These are phyloP conservation scores for Microbotryum scabiosae DNA, from an alignment of 1,284 basidiomycete genomes.

Conservation along the genomic window DNA sequence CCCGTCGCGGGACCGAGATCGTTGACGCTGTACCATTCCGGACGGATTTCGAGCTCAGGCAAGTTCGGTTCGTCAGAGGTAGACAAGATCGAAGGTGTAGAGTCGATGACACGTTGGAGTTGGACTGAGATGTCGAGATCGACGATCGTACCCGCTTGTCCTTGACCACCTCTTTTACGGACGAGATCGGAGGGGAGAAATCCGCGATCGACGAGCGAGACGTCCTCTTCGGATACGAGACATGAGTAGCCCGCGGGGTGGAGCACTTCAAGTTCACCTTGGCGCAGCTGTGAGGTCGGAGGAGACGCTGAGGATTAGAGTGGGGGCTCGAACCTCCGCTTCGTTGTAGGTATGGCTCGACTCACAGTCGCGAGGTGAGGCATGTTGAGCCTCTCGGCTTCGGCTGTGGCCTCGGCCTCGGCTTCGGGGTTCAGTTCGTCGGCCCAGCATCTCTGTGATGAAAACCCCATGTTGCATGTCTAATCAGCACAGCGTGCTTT, in stretches of 20 bases:
- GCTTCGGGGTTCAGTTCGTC: constrained; percentile 27
- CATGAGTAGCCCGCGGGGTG: constrained; percentile 34
- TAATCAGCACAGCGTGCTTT: too few species aligned
- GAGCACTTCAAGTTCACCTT: constrained; percentile 53
- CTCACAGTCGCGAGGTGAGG: constrained; percentile 19
- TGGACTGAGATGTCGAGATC: constrained; percentile 54
- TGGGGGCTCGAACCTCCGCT: too few species aligned
- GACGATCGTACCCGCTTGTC: constrained; percentile 67
- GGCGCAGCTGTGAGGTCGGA: constrained; percentile 7
- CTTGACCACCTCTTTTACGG: constrained; percentile 65
- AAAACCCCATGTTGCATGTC: too few species aligned
- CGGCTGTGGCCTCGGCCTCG: not conserved
- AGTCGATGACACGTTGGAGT: constrained; percentile 66
- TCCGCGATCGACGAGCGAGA: constrained; percentile 62
- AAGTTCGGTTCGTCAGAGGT: too few species aligned
- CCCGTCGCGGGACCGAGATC: constrained; percentile 12
- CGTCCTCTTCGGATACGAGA: constrained; percentile 43
- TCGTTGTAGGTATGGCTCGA: not conserved
- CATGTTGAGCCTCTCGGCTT: constrained; percentile 16
- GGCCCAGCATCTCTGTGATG: constrained; percentile 25
- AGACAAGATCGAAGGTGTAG: constrained; percentile 13
- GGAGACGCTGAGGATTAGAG: not conserved
- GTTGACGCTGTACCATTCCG: constrained; percentile 51
- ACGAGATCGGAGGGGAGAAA: constrained; percentile 72
- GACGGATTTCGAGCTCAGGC: constrained; percentile 44